A percentile compares a stretch with the other conserved stretches of the same genome.
phyloP scores from a whole-genome alignment of 345 rosid genomes.

The Eucalyptus regnans region DNA sequence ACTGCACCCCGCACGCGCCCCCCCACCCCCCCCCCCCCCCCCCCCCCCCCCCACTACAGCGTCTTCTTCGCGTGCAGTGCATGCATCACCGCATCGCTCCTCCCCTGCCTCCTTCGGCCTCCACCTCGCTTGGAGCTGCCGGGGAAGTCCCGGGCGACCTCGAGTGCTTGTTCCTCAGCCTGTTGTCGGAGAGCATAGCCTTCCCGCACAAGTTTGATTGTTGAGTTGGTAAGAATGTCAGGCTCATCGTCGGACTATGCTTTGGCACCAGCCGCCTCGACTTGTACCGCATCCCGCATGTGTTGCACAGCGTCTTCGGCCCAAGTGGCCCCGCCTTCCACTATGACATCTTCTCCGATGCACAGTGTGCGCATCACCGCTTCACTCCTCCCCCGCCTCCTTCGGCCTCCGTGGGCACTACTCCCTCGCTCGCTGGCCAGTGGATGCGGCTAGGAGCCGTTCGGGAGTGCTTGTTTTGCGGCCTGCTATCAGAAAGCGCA shows the following conservation, averaged over 20 bases:
- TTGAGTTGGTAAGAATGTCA: neutral
- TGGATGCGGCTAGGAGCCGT: neutral
- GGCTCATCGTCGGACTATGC: neutral
- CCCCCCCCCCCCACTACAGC: neutral
- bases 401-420: neutral
- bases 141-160: neutral
- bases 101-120: neutral
- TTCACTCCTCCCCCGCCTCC: neutral
- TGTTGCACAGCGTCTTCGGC: neutral
- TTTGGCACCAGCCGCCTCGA: neutral
- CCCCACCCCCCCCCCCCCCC: too few relatives aligned
- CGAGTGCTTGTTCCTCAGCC: neutral
- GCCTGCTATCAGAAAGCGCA: neutral
- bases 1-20: neutral
- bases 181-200: neutral
- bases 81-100: neutral
- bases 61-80: neutral
- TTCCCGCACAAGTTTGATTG: neutral
- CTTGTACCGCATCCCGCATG: neutral
- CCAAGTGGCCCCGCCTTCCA: neutral
- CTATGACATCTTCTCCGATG: neutral
- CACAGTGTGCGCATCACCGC: neutral
- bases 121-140: neutral
- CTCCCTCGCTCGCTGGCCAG: neutral
- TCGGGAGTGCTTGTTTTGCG: neutral